Evolutionary conservation across 164 flowering plant species (phyloP).

Genomic region (Hamamelis virginiana): DNA sequence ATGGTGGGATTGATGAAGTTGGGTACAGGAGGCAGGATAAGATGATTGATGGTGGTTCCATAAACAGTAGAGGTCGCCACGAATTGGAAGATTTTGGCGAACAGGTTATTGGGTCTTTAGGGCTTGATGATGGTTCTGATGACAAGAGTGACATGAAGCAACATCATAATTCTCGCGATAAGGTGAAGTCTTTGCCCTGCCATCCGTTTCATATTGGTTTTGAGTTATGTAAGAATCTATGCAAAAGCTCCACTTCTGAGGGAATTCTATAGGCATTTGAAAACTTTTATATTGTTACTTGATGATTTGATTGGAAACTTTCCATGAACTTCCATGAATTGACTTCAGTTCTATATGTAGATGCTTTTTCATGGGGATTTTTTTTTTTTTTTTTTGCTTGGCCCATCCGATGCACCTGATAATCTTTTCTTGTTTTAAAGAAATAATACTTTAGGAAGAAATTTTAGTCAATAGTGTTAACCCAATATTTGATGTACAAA

Average conservation of each 20-base stretch:
- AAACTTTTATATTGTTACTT: too few species aligned
- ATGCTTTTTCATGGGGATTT: too few species aligned
- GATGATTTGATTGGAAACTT: too few species aligned
- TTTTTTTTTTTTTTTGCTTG: too few species aligned
- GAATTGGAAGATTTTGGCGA: conserved; percentile 46
- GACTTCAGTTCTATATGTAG: too few species aligned
- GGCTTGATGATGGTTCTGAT: conserved; percentile 42
- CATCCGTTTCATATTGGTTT: neutral
- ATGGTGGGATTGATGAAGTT: conserved; percentile 23
- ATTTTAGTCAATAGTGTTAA: too few species aligned
- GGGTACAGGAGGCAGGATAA: conserved; percentile 10
- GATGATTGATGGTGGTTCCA: conserved; percentile 16
- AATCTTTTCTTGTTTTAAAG: too few species aligned
- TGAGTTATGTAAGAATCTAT: neutral
- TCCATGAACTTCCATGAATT: too few species aligned
- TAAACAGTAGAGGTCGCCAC: too few species aligned
- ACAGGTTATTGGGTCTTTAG: conserved; percentile 39
- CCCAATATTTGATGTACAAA: too few species aligned
- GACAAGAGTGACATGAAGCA: conserved; percentile 34
- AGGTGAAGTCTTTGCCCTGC: conserved; percentile 35
- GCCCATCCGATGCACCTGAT: too few species aligned
- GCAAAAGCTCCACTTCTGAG: neutral
- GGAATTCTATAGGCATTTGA: neutral
- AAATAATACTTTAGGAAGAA: too few species aligned
- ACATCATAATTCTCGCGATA: conserved; percentile 35